A percentile compares a stretch with the other conserved stretches of the same genome.
phyloP scores from a whole-genome alignment of 192 early-diverging fungal genomes.

The Oehlia diaphana region DNA sequence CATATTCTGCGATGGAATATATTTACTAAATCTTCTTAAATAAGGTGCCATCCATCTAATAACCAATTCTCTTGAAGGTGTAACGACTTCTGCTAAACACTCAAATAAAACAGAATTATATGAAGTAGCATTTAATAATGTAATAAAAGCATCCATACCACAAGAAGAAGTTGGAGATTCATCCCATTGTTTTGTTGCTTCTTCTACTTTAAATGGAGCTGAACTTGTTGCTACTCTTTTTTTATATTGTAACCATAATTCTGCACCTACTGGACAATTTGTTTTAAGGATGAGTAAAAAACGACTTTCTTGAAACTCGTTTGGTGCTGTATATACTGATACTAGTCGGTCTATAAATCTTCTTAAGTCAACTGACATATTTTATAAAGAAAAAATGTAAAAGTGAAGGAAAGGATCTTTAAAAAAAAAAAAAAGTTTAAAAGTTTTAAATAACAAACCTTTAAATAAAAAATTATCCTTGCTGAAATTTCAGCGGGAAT shows the following conservation, averaged over 20 bases:
- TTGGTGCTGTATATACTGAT: slow-evolving; percentile 21
- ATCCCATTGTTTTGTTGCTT: slow-evolving; percentile 18
- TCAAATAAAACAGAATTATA: slow-evolving; percentile 26
- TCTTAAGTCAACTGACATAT: slow-evolving; percentile 19
- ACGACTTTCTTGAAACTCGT: slow-evolving; percentile 22
- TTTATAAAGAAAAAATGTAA: background rate
- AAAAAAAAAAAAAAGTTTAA: background rate
- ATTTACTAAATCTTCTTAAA: slow-evolving; percentile 29
- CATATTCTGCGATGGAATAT: slow-evolving; percentile 29
- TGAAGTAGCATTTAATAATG: slow-evolving; percentile 23
- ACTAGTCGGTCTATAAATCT: slow-evolving; percentile 23
- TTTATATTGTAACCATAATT: slow-evolving; percentile 29
- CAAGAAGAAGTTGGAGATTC: slow-evolving; percentile 26
- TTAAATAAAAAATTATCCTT: no score
- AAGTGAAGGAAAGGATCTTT: background rate
- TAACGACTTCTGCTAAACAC: slow-evolving; percentile 29
- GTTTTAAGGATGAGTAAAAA: slow-evolving; percentile 30
- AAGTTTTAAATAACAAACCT: no score
- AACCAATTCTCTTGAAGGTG: slow-evolving; percentile 26
- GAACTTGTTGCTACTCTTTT: slow-evolving; percentile 9
- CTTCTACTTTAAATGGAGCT: slow-evolving; percentile 7
- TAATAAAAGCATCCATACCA: slow-evolving; percentile 30
- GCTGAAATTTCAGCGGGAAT: no score
- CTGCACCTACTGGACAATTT: slow-evolving; percentile 23
- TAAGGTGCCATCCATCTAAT: slow-evolving; percentile 31